phyloP scores from a whole-genome alignment of 176 grass and related monocot genomes.

The Tillandsia fasciculata region DNA sequence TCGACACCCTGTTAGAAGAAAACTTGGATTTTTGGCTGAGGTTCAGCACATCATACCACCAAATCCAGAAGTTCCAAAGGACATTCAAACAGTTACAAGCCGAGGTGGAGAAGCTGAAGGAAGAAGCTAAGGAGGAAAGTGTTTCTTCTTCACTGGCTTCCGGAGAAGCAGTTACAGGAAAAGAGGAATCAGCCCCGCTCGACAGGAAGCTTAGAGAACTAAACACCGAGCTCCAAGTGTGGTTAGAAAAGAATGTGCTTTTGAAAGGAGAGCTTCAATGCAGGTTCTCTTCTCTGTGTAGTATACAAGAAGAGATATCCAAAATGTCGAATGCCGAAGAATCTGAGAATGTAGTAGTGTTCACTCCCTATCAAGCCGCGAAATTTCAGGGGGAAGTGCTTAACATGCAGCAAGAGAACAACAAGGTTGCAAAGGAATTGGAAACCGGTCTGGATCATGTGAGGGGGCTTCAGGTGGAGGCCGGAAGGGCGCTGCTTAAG shows the following conservation, averaged over 20 bases:
- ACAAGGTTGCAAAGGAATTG: slow-evolving; percentile 58
- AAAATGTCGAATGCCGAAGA: slow-evolving; percentile 23
- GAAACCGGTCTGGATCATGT: slow-evolving; percentile 55
- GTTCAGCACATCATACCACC: slow-evolving; percentile 63
- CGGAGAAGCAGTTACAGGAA: slow-evolving; percentile 20
- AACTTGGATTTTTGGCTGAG: slow-evolving; percentile 73
- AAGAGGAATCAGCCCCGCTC: slow-evolving; percentile 31
- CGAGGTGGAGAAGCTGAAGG: slow-evolving; percentile 35
- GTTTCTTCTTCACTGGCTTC: slow-evolving; percentile 18
- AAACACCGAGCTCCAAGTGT: slow-evolving; percentile 68
- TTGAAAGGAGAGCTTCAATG: slow-evolving; percentile 58
- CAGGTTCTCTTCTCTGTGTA: slow-evolving; percentile 49
- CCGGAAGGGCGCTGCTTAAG: slow-evolving; percentile 42
- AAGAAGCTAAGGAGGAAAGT: slow-evolving; percentile 22
- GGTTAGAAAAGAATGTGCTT: slow-evolving; percentile 62
- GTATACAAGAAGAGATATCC: slow-evolving; percentile 58
- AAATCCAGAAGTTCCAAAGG: slow-evolving; percentile 50
- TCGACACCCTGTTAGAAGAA: slow-evolving; percentile 47
- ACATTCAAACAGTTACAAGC: slow-evolving; percentile 46
- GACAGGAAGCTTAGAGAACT: slow-evolving; percentile 59
- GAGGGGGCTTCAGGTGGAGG: slow-evolving; percentile 54
- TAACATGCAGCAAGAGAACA: slow-evolving; percentile 67
- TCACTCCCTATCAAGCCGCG: slow-evolving; percentile 40
- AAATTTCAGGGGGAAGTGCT: slow-evolving; percentile 66
- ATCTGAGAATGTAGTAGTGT: slow-evolving; percentile 26